Evolutionary conservation across 176 grass and related monocot genomes (phyloP).

Genomic region (Oryza australiensis): DNA sequence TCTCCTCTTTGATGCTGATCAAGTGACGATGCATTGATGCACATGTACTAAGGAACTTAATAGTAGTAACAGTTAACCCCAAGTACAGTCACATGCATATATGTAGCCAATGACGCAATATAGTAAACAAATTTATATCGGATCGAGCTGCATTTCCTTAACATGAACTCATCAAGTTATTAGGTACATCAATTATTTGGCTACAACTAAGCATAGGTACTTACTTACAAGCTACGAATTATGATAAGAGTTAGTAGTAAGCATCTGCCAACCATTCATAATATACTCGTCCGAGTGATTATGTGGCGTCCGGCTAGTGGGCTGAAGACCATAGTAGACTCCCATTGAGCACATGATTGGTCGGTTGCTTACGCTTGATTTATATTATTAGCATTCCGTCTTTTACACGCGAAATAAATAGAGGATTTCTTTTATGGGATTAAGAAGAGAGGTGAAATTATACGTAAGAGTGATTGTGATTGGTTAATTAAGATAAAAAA

Average conservation of each 20-base stretch:
- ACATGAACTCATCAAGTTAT: background rate
- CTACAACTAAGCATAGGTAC: background rate
- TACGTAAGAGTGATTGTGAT: no score
- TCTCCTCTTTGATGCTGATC: background rate
- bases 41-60: background rate
- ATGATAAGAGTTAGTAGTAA: background rate
- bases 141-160: background rate
- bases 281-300: background rate
- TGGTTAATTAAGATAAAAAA: no score
- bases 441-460: no score
- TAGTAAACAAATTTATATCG: background rate
- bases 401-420: no score
- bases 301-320: background rate
- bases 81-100: constrained; percentile 3
- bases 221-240: background rate
- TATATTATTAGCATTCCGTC: background rate
- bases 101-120: background rate
- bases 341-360: background rate
- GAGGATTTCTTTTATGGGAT: no score
- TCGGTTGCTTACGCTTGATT: background rate
- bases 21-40: background rate
- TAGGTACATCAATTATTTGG: background rate
- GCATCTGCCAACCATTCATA: background rate
- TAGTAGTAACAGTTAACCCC: background rate
- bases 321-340: background rate